phyloP scores from a whole-genome alignment of 768 basidiomycete species.

The Rhodotorula paludigena region DNA sequence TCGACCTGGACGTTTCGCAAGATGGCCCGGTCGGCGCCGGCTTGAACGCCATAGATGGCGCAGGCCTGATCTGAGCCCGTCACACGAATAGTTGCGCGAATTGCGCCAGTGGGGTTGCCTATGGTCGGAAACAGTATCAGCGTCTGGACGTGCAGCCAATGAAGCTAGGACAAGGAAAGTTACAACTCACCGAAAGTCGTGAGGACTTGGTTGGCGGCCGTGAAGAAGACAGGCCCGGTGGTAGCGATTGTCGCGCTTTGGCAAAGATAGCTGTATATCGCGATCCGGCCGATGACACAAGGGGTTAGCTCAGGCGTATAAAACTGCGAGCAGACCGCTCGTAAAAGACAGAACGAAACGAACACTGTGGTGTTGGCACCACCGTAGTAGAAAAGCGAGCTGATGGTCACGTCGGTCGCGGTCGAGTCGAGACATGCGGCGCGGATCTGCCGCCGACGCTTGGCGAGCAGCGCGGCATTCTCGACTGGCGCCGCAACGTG shows the following conservation, averaged over 20 bases:
- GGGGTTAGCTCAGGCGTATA: no score
- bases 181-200: conserved; percentile 14
- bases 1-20: conserved; percentile 12
- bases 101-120: neutral
- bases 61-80: neutral
- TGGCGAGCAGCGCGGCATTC: neutral
- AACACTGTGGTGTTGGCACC: neutral
- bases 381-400: conserved; percentile 15
- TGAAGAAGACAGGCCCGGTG: conserved; percentile 22
- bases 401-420: conserved; percentile 7
- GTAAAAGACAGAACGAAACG: neutral
- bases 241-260: conserved; percentile 14
- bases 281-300: neutral
- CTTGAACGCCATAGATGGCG: conserved; percentile 3
- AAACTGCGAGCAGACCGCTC: no score
- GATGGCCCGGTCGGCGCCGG: neutral
- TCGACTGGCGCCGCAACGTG: neutral
- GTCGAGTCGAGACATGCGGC: conserved; percentile 5
- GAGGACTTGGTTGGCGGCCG: conserved; percentile 11
- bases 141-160: no score
- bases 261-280: no score
- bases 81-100: conserved; percentile 10
- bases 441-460: neutral
- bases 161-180: neutral
- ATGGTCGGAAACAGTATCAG: no score